Conservation (phyloP, 2,329 filamentous ascomycete species). For the Ceratocystis smalleyi region DNA sequence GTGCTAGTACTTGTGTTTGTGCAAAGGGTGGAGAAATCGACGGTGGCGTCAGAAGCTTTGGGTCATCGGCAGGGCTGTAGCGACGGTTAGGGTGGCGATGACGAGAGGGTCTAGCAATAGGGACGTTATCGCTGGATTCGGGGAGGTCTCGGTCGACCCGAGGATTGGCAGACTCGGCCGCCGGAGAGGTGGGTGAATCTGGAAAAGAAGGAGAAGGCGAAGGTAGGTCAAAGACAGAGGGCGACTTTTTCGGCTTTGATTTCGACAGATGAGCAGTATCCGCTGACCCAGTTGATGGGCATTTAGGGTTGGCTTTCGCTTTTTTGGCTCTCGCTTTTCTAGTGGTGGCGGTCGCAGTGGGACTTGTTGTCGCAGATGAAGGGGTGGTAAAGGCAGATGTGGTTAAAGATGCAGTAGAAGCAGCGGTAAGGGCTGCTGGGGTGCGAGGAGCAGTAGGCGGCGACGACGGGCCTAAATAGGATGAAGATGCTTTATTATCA, state of each 20-base stretch:
- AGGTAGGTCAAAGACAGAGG: background rate
- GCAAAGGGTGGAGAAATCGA: background rate
- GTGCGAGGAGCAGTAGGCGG: background rate
- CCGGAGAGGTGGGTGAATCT: slow-evolving; percentile 2
- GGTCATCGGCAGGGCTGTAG: slow-evolving; percentile 1
- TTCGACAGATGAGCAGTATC: slow-evolving; percentile 2
- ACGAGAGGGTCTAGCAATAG: background rate
- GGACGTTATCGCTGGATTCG: background rate
- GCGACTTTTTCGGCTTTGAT: slow-evolving; percentile 7
- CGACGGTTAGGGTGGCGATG: background rate
- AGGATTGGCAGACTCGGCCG: slow-evolving; percentile 3
- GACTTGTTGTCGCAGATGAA: slow-evolving; percentile 8
- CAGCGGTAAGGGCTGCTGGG: background rate
- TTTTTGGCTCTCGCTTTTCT: background rate
- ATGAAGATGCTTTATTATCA: background rate
- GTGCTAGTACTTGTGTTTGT: background rate
- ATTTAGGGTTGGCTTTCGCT: slow-evolving; percentile 11
- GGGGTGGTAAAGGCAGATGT: background rate
- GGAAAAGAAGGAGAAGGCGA: slow-evolving; percentile 4
- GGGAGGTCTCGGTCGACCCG: slow-evolving; percentile 2
- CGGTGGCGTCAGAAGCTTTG: background rate
- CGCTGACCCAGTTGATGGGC: slow-evolving; percentile 7
- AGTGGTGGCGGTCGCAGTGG: slow-evolving; percentile 4
- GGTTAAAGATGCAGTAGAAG: background rate
- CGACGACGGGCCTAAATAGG: background rate